Evolutionary conservation across 2,329 filamentous ascomycete genomes (phyloP).

Genomic region (Amphichorda felina): DNA sequence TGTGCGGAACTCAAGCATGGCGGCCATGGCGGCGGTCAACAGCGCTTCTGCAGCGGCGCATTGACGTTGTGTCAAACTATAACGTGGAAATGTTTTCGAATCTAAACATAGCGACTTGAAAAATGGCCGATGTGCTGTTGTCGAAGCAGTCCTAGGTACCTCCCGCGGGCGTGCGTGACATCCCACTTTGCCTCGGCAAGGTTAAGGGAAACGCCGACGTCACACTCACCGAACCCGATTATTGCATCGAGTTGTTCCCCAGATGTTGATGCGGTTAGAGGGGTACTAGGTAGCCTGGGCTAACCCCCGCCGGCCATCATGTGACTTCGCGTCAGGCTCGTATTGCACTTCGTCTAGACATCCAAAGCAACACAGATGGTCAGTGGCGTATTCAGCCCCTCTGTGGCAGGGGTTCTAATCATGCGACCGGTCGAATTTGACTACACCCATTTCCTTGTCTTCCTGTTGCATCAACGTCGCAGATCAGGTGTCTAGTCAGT

Average conservation of each 20-base stretch:
- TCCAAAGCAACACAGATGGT: slow-evolving; percentile 1
- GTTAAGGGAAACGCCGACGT: slow-evolving; percentile 1
- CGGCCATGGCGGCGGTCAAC: slow-evolving; percentile 23
- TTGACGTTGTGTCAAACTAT: not conserved
- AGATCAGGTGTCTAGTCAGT: not conserved
- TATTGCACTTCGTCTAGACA: slow-evolving; percentile 5
- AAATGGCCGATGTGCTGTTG: not conserved
- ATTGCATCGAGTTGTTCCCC: slow-evolving; percentile 1
- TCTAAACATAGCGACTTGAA: not conserved
- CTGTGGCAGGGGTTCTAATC: not conserved
- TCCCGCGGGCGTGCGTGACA: not conserved
- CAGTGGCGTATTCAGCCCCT: not conserved
- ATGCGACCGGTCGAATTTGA: not conserved
- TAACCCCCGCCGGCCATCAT: too few relatives aligned
- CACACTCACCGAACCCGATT: slow-evolving; percentile 2
- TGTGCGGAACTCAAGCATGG: slow-evolving; percentile 91
- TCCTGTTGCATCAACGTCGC: too few relatives aligned
- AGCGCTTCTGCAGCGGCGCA: not conserved
- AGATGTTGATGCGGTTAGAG: not conserved
- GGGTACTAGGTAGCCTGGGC: too few relatives aligned
- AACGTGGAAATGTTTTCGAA: not conserved
- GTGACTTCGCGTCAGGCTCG: slow-evolving; percentile 7
- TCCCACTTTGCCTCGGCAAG: slow-evolving; percentile 18
- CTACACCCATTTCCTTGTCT: not conserved
- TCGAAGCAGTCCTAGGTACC: too few relatives aligned